Conservation (phyloP, 495 filamentous ascomycete genomes). For the Echria macrotheca region DNA sequence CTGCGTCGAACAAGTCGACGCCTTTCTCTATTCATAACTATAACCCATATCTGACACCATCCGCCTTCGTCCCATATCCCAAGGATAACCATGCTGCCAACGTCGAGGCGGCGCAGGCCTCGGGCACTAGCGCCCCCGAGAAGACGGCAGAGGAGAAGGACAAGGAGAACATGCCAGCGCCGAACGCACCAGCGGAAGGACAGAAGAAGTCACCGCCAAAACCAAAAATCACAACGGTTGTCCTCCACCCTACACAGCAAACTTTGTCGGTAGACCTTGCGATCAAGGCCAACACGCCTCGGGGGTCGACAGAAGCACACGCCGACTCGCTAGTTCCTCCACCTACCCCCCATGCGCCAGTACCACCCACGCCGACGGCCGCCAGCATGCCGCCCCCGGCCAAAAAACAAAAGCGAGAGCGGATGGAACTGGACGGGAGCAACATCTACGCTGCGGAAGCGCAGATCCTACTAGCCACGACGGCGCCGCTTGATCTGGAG, state of each 20-base stretch:
- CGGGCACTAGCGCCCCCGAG: constrained; percentile 20
- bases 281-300: constrained; percentile 68
- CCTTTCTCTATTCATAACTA: constrained; percentile 89
- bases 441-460: constrained; percentile 71
- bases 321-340: constrained; percentile 52
- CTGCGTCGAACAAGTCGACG: constrained; percentile 52
- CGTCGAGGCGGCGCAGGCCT: constrained; percentile 16
- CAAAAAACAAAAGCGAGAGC: constrained; percentile 62
- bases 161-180: constrained; percentile 49
- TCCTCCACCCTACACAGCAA: constrained; percentile 78
- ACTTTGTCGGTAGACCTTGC: constrained; percentile 68
- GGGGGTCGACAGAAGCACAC: constrained; percentile 38
- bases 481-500: constrained; percentile 68
- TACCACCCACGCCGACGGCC: constrained; percentile 55
- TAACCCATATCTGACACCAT: constrained; percentile 81
- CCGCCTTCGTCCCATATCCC: constrained; percentile 75
- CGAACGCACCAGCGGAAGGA: constrained; percentile 37
- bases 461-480: constrained; percentile 62
- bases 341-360: constrained; percentile 57
- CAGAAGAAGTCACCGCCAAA: constrained; percentile 49
- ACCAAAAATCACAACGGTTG: constrained; percentile 61
- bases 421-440: constrained; percentile 67
- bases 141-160: constrained; percentile 31
- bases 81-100: constrained; percentile 45
- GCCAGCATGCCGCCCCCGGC: constrained; percentile 51